Evolutionary conservation across 805 yeast species (phyloP).

Genomic region (Kodamaea neixiangensis): DNA sequence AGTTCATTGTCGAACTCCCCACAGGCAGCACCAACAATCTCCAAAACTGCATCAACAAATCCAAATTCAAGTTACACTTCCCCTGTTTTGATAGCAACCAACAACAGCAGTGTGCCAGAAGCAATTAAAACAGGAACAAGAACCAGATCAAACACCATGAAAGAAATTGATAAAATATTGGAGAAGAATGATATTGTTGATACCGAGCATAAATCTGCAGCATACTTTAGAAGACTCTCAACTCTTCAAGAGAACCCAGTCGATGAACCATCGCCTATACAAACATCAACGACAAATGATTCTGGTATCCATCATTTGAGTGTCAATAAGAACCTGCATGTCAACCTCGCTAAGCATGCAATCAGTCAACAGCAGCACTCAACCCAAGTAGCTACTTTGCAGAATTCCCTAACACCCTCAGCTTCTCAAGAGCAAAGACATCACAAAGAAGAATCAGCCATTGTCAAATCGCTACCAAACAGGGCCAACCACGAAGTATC

Average conservation of each 20-base stretch:
- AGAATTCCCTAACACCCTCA: not conserved
- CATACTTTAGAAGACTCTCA: constrained; percentile 65
- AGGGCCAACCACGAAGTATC: constrained; percentile 8
- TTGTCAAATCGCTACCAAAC: constrained; percentile 3
- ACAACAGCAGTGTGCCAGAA: not conserved
- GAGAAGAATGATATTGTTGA: constrained; percentile 41
- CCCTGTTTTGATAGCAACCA: not conserved
- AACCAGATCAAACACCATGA: constrained; percentile 37
- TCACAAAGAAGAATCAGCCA: not conserved
- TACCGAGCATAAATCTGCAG: constrained; percentile 54
- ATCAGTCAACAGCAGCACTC: not conserved
- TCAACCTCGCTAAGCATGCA: not conserved
- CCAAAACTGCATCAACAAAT: constrained; percentile 1
- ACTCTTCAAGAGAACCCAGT: constrained; percentile 56
- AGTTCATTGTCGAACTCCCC: constrained; percentile 12
- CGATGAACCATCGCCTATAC: constrained; percentile 22
- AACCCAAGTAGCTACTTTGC: not conserved
- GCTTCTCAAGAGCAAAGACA: not conserved
- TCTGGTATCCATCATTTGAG: not conserved
- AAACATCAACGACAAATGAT: not conserved
- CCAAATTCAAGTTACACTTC: constrained; percentile 4
- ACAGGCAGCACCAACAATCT: constrained; percentile 3
- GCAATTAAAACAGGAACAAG: constrained; percentile 16
- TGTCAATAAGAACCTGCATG: not conserved
- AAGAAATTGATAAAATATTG: constrained; percentile 35